phyloP scores from a whole-genome alignment of 1,284 basidiomycete species.

The Vanrija sp. region DNA sequence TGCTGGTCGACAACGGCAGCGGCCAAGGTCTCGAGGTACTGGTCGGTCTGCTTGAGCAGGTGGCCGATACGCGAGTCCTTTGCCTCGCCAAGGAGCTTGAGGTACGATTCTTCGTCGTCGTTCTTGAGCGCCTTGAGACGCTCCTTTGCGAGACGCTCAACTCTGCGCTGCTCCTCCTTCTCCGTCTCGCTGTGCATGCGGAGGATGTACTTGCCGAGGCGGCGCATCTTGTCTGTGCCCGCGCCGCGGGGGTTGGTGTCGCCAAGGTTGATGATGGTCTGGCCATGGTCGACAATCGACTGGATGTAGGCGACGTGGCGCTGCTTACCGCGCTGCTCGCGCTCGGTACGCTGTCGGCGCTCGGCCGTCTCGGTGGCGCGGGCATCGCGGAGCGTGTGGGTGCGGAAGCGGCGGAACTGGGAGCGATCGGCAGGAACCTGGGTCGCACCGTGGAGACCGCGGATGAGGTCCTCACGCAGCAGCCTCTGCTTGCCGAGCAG shows the following conservation, averaged over 20 bases:
- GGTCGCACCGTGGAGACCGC: constrained; percentile 83
- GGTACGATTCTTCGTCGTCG: constrained; percentile 98
- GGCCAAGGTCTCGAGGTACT: constrained; percentile 90
- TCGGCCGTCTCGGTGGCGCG: constrained; percentile 87
- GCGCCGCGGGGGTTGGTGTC: constrained; percentile 44
- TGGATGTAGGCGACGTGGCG: constrained; percentile 93
- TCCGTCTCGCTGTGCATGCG: constrained; percentile 54
- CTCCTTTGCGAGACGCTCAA: constrained; percentile 94
- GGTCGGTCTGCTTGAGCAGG: constrained; percentile 87
- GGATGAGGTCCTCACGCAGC: constrained; percentile 79
- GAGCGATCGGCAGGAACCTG: constrained; percentile 85
- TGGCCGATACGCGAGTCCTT: constrained; percentile 99
- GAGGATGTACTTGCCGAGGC: constrained; percentile 51
- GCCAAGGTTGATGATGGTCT: constrained; percentile 61
- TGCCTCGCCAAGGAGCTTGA: constrained; percentile 98
- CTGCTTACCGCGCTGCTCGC: constrained; percentile 90
- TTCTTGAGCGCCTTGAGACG: constrained; percentile 96
- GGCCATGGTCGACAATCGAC: constrained; percentile 82
- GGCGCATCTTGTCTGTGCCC: constrained; percentile 42
- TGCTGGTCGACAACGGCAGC: constrained; percentile 94
- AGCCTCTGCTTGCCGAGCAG: constrained; percentile 85
- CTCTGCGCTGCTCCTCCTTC: constrained; percentile 59
- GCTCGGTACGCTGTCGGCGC: constrained; percentile 84
- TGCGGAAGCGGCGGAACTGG: constrained; percentile 84
- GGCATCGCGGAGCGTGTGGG: constrained; percentile 84